Base-by-base conservation (phyloP, 768 basidiomycete species). In the Lactarius trivialis region DNA sequence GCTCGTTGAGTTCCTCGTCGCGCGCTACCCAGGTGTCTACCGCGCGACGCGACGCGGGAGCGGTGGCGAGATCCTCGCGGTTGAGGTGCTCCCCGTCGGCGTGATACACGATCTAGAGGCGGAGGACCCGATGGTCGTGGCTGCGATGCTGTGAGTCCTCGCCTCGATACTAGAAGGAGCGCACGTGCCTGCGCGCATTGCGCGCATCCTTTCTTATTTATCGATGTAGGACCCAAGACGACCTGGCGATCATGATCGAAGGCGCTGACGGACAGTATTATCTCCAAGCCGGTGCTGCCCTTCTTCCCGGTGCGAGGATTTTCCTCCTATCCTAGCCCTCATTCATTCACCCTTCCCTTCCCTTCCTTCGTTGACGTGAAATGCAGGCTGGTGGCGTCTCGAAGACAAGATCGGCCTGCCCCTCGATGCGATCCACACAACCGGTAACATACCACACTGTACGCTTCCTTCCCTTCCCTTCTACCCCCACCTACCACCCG, bases 401-500 rank as follows among this genome's bases (percentile, higher is more conserved):
- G 71, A 79, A 65, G 88, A 91, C 73, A 91, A 91, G 74, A 81
- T 88, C 58, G 91, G 89, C 7, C 75, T 85, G 68, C 77, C 84
- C 24, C 74, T 91, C 39, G 84, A 89, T 58, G 84, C 89, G 58
- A 89, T 91, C 48, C 89, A 91, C 72, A 72, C 76, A 58, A 76
- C 79, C 30, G 89, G 90, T 30, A 76, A 85, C 68, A 89, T 91
- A 41, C 87, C 89, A 19, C 82, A 82, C 72, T 89, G 88, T 86
- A 71, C 70, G 85, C 67, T 24, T 30, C 17, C 49, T 55, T 6
- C 30, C 5, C 53, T 32, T 28, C 15, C 43, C 41, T 15, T 26
- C 6, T 41, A 15, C 30, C 17, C 32, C 48, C 11, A 33, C 17
- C 61, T 2, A 51, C 34, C 48, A 45, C 37, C 12, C 32, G 39